A percentile compares a stretch with the other conserved stretches of the same genome.
phyloP scores from a whole-genome alignment of 495 filamentous ascomycete genomes.

The Glarea lozoyensis region DNA sequence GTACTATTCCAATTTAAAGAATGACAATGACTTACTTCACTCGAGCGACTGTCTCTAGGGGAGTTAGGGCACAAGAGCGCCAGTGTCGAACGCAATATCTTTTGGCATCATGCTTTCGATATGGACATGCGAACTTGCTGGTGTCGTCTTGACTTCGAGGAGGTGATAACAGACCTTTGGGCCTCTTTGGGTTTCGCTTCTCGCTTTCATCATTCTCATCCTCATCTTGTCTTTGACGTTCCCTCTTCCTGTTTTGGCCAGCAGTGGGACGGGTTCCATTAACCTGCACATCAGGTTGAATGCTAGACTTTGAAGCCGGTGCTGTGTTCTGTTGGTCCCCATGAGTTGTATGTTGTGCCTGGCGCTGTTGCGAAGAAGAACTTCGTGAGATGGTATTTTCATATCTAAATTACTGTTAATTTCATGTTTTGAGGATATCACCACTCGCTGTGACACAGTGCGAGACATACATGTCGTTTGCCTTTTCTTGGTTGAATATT shows the following conservation, averaged over 20 bases:
- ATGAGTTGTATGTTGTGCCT: neutral
- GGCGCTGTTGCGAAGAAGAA: neutral
- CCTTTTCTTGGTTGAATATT: constrained; percentile 6
- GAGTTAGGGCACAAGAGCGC: constrained; percentile 8
- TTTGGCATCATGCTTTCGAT: constrained; percentile 7
- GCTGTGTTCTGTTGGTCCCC: neutral
- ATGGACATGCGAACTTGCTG: constrained; percentile 8
- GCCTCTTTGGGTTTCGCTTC: neutral
- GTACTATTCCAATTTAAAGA: neutral
- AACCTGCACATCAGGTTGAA: too few species aligned
- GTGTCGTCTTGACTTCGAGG: neutral
- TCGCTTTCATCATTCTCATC: constrained; percentile 29
- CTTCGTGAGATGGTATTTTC: neutral
- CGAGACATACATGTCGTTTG: neutral
- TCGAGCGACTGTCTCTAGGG: constrained; percentile 8
- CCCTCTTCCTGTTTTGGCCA: too few species aligned
- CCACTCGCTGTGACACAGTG: neutral
- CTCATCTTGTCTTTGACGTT: constrained; percentile 39
- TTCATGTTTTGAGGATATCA: too few species aligned
- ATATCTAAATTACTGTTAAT: too few species aligned
- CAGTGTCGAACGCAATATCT: constrained; percentile 3
- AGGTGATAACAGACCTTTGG: neutral
- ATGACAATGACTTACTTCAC: constrained; percentile 7
- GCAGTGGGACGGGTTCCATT: too few species aligned
- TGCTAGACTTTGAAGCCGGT: too few species aligned